These are phyloP conservation scores for Collybia sp. DNA, from an alignment of 768 basidiomycete genomes.

Conservation along the genomic window DNA sequence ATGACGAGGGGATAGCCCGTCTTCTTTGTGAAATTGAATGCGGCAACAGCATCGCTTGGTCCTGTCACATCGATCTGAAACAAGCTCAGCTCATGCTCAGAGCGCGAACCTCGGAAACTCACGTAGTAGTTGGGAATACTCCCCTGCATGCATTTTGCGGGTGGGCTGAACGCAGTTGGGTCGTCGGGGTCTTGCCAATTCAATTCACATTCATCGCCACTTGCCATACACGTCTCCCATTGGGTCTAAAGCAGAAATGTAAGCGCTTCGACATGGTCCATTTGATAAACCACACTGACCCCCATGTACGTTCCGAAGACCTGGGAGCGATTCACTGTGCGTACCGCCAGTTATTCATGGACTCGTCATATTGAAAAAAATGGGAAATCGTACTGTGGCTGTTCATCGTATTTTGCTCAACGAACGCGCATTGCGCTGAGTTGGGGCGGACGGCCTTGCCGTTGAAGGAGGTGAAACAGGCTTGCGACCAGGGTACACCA, in stretches of 20 bases:
- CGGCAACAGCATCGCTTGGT: conserved; percentile 35
- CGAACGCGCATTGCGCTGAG: too few species aligned
- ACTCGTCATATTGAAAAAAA: not conserved
- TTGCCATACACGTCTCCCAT: conserved; percentile 37
- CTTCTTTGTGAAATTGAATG: conserved; percentile 35
- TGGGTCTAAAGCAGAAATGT: conserved; percentile 12
- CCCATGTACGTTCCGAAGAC: conserved; percentile 12
- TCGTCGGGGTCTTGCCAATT: conserved; percentile 19
- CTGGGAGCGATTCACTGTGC: conserved; percentile 10
- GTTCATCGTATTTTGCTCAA: not conserved
- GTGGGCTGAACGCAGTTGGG: conserved; percentile 12
- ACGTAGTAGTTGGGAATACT: conserved; percentile 26
- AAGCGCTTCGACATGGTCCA: too few species aligned
- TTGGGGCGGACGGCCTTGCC: too few species aligned
- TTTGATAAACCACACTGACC: too few species aligned
- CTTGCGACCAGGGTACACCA: conserved; percentile 8
- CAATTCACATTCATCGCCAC: conserved; percentile 26
- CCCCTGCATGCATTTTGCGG: conserved; percentile 18
- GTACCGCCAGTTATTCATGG: not conserved
- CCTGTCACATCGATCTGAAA: conserved; percentile 35
- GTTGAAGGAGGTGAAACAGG: conserved; percentile 7
- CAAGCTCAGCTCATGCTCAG: too few species aligned
- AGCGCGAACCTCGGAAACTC: conserved; percentile 1
- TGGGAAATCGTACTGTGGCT: conserved; percentile 5
- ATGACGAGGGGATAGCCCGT: conserved; percentile 37